These are phyloP conservation scores for Phytophthora nicotianae DNA, from an alignment of 352 stramenopile genomes.

Conservation along the genomic window DNA sequence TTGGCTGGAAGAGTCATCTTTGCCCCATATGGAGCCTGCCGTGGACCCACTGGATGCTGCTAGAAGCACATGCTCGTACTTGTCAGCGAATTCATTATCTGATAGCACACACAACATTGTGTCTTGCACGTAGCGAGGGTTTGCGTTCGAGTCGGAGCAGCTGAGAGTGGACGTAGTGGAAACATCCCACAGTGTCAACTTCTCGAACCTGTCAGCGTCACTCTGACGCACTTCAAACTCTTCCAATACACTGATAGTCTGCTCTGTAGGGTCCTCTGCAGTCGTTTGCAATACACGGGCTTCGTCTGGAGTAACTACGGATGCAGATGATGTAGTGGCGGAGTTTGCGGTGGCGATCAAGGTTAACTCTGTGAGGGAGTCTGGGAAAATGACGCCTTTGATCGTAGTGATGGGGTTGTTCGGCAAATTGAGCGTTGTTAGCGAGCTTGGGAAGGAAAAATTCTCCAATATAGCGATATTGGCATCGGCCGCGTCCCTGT, in stretches of 20 bases:
- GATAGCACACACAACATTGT: slow-evolving; percentile 57
- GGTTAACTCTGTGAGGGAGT: slow-evolving; percentile 28
- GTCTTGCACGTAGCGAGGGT: slow-evolving; percentile 40
- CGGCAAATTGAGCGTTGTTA: slow-evolving; percentile 44
- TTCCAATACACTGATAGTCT: slow-evolving; percentile 28
- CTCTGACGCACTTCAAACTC: slow-evolving; percentile 53
- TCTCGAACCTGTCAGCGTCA: slow-evolving; percentile 40
- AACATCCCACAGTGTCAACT: slow-evolving; percentile 38
- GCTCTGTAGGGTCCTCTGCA: background rate
- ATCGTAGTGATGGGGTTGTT: slow-evolving; percentile 44
- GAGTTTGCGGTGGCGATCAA: slow-evolving; percentile 18
- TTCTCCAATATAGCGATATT: slow-evolving; percentile 42
- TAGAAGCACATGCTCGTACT: slow-evolving; percentile 41
- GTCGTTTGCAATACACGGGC: slow-evolving; percentile 15
- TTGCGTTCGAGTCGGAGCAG: slow-evolving; percentile 48
- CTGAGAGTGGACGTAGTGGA: slow-evolving; percentile 45
- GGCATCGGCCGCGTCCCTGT: slow-evolving; percentile 27
- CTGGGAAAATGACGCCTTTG: slow-evolving; percentile 43
- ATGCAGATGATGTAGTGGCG: slow-evolving; percentile 5
- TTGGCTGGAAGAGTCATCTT: slow-evolving; percentile 14
- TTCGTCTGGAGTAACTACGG: slow-evolving; percentile 20
- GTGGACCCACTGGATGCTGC: slow-evolving; percentile 22
- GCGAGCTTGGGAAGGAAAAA: slow-evolving; percentile 42
- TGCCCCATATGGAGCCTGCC: slow-evolving; percentile 26
- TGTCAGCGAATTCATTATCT: slow-evolving; percentile 42